phyloP scores from a whole-genome alignment of 805 yeast genomes.

The Wickerhamiella alocasiicola region DNA sequence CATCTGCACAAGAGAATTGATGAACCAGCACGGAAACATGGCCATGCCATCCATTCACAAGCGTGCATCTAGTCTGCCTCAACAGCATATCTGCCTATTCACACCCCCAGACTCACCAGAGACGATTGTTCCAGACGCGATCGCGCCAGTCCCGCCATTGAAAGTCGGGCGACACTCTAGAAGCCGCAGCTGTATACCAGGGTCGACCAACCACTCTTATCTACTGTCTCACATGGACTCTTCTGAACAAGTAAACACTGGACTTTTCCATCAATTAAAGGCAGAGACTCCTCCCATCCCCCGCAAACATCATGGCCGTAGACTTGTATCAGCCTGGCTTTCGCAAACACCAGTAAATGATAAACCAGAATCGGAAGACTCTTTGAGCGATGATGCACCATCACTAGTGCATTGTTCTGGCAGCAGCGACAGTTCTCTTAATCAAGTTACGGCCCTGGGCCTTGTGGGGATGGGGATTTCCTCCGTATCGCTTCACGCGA shows the following conservation, averaged over 20 bases:
- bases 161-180: not conserved
- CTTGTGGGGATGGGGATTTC: not conserved
- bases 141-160: not conserved
- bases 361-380: not conserved
- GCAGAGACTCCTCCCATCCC: slow-evolving; percentile 1
- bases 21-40: too few relatives aligned
- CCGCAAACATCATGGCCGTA: slow-evolving; percentile 6
- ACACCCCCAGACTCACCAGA: slow-evolving; percentile 7
- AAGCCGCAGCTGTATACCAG: too few relatives aligned
- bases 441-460: not conserved
- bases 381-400: slow-evolving; percentile 4
- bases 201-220: too few relatives aligned
- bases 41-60: slow-evolving; percentile 6
- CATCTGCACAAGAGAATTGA: too few relatives aligned
- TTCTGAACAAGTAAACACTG: too few relatives aligned
- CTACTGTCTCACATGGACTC: too few relatives aligned
- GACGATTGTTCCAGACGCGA: not conserved
- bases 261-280: not conserved
- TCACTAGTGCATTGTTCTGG: slow-evolving; percentile 10
- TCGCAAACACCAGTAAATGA: not conserved
- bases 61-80: slow-evolving; percentile 16
- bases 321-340: not conserved
- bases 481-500: slow-evolving; percentile 2
- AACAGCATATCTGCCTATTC: not conserved
- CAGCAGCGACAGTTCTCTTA: slow-evolving; percentile 10